phyloP scores from a whole-genome alignment of 169 alveolate genomes.

The Plasmodium knowlesi region DNA sequence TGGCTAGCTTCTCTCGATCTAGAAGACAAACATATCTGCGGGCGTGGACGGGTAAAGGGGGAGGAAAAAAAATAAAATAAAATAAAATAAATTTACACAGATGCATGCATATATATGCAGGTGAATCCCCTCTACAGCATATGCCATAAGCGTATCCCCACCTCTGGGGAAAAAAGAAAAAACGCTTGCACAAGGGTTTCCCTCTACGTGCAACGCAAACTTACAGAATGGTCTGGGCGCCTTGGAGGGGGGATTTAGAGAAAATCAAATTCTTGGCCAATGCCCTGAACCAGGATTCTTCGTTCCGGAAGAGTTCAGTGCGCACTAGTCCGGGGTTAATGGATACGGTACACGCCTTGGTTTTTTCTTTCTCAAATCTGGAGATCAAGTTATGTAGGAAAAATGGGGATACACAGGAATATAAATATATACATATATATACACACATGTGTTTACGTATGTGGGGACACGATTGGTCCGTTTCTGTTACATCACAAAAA shows the following conservation, averaged over 20 bases:
- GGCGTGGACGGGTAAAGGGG: not conserved
- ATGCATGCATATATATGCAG: not conserved
- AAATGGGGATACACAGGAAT: not conserved
- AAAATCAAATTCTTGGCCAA: constrained; percentile 31
- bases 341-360: constrained; percentile 69
- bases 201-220: not conserved
- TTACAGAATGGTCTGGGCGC: constrained; percentile 72
- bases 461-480: not conserved
- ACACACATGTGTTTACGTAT: not conserved
- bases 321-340: constrained; percentile 56
- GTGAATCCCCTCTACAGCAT: not conserved
- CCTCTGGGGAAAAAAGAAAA: not conserved
- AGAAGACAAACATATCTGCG: constrained; percentile 42
- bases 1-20: constrained; percentile 48
- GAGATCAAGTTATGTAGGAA: too few species aligned
- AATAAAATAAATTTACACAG: not conserved
- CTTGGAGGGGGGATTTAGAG: constrained; percentile 55
- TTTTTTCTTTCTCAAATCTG: constrained; percentile 49
- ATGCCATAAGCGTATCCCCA: not conserved
- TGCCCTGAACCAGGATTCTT: constrained; percentile 40
- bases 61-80: not conserved
- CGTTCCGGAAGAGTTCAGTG: constrained; percentile 45
- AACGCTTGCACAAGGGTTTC: not conserved
- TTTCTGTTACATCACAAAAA: not conserved
- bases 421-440: not conserved